Conservation (phyloP, 805 yeast species). For the Wickerhamia fluorescens region DNA sequence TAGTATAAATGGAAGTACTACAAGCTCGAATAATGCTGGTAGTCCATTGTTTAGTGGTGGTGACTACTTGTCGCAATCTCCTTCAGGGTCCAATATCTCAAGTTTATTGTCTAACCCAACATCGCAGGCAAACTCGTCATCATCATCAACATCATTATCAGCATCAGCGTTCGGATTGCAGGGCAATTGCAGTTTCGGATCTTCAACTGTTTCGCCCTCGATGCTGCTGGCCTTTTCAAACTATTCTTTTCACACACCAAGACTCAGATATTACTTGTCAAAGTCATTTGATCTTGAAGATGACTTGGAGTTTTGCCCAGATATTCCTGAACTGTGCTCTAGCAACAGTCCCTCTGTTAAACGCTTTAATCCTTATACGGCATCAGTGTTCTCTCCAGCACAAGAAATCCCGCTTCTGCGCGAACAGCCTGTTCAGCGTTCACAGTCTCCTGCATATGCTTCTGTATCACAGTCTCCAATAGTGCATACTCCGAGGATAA, state of each 20-base stretch:
- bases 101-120: slow-evolving; percentile 9
- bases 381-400: slow-evolving; percentile 54
- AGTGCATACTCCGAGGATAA: slow-evolving; percentile 49
- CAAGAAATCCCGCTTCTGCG: slow-evolving; percentile 27
- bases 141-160: slow-evolving; percentile 2
- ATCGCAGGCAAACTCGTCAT: slow-evolving; percentile 7
- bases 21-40: no score
- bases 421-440: slow-evolving; percentile 11
- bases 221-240: no score
- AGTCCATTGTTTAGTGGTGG: no score
- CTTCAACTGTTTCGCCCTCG: no score
- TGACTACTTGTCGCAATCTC: no score
- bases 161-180: no score
- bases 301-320: slow-evolving; percentile 61
- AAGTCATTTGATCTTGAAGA: slow-evolving; percentile 59
- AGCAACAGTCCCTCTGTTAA: slow-evolving; percentile 28
- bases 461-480: slow-evolving; percentile 30
- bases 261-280: slow-evolving; percentile 51
- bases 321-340: slow-evolving; percentile 32
- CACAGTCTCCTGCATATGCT: slow-evolving; percentile 9
- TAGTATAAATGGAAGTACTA: slow-evolving; percentile 7
- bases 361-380: slow-evolving; percentile 64
- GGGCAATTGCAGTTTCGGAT: no score
- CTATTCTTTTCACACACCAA: slow-evolving; percentile 38
- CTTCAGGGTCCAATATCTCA: slow-evolving; percentile 13